phyloP scores from a whole-genome alignment of 169 alveolate species.

The Besnoitia besnoiti region DNA sequence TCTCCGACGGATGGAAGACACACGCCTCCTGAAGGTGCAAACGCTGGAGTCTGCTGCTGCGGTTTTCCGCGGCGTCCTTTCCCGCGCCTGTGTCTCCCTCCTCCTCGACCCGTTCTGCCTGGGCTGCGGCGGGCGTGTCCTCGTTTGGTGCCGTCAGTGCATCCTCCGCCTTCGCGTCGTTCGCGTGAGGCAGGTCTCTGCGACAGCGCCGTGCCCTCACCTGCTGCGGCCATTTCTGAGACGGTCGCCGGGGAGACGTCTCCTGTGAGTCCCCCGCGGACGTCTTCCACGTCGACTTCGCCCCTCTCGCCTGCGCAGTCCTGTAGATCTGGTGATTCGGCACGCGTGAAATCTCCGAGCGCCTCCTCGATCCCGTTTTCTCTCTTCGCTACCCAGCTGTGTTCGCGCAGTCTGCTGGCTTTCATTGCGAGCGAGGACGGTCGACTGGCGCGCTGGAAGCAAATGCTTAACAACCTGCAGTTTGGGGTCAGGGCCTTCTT shows the following conservation, averaged over 20 bases:
- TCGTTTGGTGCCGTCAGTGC: not conserved
- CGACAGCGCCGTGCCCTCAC: too few species aligned
- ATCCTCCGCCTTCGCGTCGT: not conserved
- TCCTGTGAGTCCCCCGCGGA: not conserved
- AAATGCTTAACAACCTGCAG: not conserved
- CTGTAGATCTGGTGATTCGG: not conserved
- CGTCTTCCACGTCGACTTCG: not conserved
- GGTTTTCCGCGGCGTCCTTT: not conserved
- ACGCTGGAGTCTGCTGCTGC: constrained; percentile 1
- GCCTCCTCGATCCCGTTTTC: not conserved
- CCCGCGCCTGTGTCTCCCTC: not conserved
- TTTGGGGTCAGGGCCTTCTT: constrained; percentile 32
- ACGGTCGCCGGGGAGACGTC: too few species aligned
- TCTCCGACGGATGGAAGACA: not conserved
- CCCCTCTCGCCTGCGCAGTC: not conserved
- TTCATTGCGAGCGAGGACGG: not conserved
- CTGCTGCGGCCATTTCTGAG: too few species aligned
- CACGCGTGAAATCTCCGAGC: not conserved
- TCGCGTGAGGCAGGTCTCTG: not conserved
- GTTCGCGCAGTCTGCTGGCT: not conserved
- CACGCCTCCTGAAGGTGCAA: not conserved
- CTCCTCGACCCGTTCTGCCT: not conserved
- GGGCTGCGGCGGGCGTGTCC: not conserved
- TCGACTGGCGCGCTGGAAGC: constrained; percentile 4
- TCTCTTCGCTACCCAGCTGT: not conserved